Percentiles rank a stretch among this genome's conserved stretches.
phyloP scores from a whole-genome alignment of 1,284 basidiomycete species.

The Austropuccinia psidii region DNA sequence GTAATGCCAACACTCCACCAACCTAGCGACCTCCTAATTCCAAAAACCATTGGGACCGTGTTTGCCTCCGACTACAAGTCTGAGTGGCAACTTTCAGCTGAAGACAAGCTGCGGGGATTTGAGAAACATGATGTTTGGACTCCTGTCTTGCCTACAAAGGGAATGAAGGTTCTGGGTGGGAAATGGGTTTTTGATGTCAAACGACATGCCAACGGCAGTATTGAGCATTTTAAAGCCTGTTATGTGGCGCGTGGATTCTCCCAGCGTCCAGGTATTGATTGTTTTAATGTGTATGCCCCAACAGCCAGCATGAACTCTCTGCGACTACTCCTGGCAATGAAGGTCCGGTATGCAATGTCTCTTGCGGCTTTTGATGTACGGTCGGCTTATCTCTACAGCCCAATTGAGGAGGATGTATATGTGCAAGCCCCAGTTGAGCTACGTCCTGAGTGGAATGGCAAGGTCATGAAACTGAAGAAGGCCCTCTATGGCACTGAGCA shows the following conservation, averaged over 20 bases:
- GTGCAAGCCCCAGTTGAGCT: neutral
- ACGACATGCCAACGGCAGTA: neutral
- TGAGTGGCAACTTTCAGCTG: neutral
- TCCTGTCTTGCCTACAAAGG: neutral
- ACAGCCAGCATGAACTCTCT: neutral
- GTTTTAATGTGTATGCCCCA: neutral
- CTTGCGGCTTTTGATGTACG: neutral
- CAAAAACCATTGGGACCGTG: no score
- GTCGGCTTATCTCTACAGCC: neutral
- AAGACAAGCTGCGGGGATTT: neutral
- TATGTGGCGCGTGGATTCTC: neutral
- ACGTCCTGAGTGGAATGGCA: neutral
- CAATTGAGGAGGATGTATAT: neutral
- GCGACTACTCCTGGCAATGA: neutral
- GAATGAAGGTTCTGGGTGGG: neutral
- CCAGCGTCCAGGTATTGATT: neutral
- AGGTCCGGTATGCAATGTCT: neutral
- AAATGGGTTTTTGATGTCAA: constrained; percentile 10
- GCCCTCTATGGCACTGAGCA: constrained; percentile 14
- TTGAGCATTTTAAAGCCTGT: neutral
- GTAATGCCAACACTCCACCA: neutral
- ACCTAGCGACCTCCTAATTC: neutral
- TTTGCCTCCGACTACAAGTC: no score
- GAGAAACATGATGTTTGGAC: neutral
- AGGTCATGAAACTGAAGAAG: neutral